Evolutionary conservation across 2,329 filamentous ascomycete species (phyloP).

Genomic region (Colletotrichum godetiae): DNA sequence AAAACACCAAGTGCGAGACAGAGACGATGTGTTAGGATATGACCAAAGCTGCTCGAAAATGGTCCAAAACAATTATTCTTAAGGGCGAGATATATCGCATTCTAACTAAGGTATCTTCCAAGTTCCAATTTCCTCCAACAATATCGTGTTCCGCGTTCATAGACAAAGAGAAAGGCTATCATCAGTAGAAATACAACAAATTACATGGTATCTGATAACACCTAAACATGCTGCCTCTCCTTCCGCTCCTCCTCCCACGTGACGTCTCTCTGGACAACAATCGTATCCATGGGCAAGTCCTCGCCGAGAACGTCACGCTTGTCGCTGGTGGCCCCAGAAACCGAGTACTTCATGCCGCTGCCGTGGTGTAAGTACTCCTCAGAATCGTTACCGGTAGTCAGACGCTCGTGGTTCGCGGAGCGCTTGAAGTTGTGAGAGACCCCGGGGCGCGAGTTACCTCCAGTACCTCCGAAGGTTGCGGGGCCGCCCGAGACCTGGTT

Average conservation of each 20-base stretch:
- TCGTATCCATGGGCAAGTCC: slow-evolving; percentile 8
- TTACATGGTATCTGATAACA: neutral
- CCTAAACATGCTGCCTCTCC: slow-evolving; percentile 2
- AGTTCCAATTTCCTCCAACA: too few relatives aligned
- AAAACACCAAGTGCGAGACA: too few relatives aligned
- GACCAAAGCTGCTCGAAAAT: too few relatives aligned
- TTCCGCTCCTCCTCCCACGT: slow-evolving; percentile 27
- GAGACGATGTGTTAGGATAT: too few relatives aligned
- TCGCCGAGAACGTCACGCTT: neutral
- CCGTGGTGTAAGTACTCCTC: slow-evolving; percentile 16
- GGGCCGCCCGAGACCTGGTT: neutral
- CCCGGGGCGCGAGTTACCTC: neutral
- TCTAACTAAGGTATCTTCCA: too few relatives aligned
- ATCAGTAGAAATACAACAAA: neutral
- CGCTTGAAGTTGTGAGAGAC: slow-evolving; percentile 17
- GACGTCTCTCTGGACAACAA: slow-evolving; percentile 13
- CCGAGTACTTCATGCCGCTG: slow-evolving; percentile 10
- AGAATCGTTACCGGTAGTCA: slow-evolving; percentile 12
- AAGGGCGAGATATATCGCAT: too few relatives aligned
- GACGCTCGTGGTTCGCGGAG: slow-evolving; percentile 12
- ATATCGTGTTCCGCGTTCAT: too few relatives aligned
- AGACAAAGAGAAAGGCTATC: neutral
- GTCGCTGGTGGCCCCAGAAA: neutral
- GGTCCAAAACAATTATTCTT: too few relatives aligned
- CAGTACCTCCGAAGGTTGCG: neutral